Percentiles rank a stretch among this genome's conserved stretches.
phyloP scores from a whole-genome alignment of 2,329 filamentous ascomycete genomes.

The Botrytis byssoidea region DNA sequence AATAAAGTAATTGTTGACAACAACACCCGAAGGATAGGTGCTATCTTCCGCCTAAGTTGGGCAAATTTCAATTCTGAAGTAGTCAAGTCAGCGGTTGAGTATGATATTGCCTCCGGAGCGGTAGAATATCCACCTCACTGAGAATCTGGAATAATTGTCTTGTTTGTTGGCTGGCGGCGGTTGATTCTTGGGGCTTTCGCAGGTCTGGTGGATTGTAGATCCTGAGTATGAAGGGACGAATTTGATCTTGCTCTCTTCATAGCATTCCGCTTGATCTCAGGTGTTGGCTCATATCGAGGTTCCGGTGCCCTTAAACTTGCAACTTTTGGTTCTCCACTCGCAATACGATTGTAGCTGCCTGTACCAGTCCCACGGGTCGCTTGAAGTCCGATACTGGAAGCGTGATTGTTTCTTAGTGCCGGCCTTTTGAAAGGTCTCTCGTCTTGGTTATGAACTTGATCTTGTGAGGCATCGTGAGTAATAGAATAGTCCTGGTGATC shows the following conservation, averaged over 20 bases:
- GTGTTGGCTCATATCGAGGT: not conserved
- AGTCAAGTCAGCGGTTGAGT: not conserved
- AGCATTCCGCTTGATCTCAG: constrained; percentile 15
- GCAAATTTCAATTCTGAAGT: not conserved
- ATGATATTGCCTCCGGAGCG: not conserved
- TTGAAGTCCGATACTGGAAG: not conserved
- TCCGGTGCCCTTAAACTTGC: not conserved
- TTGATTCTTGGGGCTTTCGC: constrained; percentile 19
- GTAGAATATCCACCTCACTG: not conserved
- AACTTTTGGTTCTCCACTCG: not conserved
- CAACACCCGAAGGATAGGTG: not conserved
- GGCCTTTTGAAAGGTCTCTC: not conserved
- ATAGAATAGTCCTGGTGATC: not conserved
- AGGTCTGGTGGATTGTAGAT: not conserved
- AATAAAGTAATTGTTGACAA: not conserved
- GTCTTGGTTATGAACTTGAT: not conserved
- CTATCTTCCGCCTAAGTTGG: not conserved
- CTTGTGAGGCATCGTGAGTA: not conserved
- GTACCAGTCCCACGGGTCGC: not conserved
- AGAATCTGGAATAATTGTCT: constrained; percentile 21
- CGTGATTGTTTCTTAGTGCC: not conserved
- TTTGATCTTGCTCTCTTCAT: constrained; percentile 21
- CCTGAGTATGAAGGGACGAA: not conserved
- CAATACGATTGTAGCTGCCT: constrained; percentile 20
- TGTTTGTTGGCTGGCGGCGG: not conserved